These are phyloP conservation scores for Clarireedia paspali DNA, from an alignment of 2,329 filamentous ascomycete species.

Conservation along the genomic window DNA sequence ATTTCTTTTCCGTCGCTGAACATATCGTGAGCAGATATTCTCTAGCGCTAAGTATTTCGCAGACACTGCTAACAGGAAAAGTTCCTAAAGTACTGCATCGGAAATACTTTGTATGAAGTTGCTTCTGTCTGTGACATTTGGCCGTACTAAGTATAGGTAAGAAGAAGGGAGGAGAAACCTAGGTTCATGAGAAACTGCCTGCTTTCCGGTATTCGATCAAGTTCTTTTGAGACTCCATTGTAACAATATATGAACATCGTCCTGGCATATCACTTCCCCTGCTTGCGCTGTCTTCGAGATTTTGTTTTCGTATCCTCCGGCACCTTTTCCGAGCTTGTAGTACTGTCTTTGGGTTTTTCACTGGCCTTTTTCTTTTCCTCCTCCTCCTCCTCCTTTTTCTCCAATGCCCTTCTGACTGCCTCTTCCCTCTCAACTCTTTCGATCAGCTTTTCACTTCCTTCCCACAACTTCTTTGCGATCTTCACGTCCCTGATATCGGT, in stretches of 20 bases:
- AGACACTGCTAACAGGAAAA: too few species aligned
- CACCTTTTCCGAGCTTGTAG: slow-evolving; percentile 32
- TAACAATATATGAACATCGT: slow-evolving; percentile 1
- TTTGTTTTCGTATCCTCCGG: slow-evolving; percentile 22
- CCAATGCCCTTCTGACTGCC: slow-evolving; percentile 43
- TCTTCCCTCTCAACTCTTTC: slow-evolving; percentile 74
- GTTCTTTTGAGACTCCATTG: not conserved
- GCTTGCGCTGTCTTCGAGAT: slow-evolving; percentile 24
- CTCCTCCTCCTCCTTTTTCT: slow-evolving; percentile 33
- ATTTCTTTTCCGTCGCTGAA: too few species aligned
- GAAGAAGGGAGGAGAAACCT: too few species aligned
- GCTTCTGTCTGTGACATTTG: too few species aligned
- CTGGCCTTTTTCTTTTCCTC: slow-evolving; percentile 22
- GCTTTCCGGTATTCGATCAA: not conserved
- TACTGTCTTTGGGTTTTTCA: slow-evolving; percentile 19
- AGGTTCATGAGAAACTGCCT: not conserved
- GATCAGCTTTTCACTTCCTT: slow-evolving; percentile 78
- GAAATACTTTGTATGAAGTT: too few species aligned
- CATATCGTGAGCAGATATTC: too few species aligned
- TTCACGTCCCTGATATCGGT: slow-evolving; percentile 71
- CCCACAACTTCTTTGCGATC: slow-evolving; percentile 79
- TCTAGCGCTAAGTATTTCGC: too few species aligned
- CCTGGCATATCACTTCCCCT: not conserved
- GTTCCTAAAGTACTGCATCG: too few species aligned
- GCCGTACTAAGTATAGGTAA: too few species aligned